Conservation (phyloP, 2,329 filamentous ascomycete genomes). For the Trichoderma sp. region DNA sequence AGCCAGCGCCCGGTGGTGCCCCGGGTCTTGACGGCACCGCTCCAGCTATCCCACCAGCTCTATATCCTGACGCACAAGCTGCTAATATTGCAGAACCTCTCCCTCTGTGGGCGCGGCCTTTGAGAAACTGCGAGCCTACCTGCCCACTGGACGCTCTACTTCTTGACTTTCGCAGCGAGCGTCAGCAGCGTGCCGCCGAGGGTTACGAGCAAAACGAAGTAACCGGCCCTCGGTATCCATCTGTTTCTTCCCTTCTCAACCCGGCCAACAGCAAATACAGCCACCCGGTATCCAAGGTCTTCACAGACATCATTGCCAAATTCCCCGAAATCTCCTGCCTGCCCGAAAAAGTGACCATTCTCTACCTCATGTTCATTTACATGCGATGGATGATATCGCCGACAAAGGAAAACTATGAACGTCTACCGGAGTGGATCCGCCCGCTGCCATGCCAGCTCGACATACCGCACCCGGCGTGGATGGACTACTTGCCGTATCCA, state of each 20-base stretch:
- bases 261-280: constrained; percentile 64
- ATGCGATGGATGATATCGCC: constrained; percentile 86
- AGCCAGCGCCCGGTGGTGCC: constrained; percentile 56
- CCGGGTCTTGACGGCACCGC: constrained; percentile 51
- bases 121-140: constrained; percentile 68
- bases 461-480: constrained; percentile 75
- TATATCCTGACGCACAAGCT: not conserved
- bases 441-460: constrained; percentile 70
- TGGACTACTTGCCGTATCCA: constrained; percentile 82
- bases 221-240: constrained; percentile 77
- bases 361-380: constrained; percentile 85
- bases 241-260: constrained; percentile 77
- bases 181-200: constrained; percentile 66
- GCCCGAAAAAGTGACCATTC: constrained; percentile 78
- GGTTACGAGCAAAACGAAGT: constrained; percentile 68
- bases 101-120: constrained; percentile 40
- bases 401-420: constrained; percentile 76
- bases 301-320: constrained; percentile 82
- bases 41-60: not conserved
- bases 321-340: constrained; percentile 79
- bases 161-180: constrained; percentile 75
- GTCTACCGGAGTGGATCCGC: constrained; percentile 72
- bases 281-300: constrained; percentile 81
- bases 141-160: constrained; percentile 80
- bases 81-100: not conserved